Evolutionary conservation across 2,329 filamentous ascomycete genomes (phyloP).

Genomic region (Metarhizium album): DNA sequence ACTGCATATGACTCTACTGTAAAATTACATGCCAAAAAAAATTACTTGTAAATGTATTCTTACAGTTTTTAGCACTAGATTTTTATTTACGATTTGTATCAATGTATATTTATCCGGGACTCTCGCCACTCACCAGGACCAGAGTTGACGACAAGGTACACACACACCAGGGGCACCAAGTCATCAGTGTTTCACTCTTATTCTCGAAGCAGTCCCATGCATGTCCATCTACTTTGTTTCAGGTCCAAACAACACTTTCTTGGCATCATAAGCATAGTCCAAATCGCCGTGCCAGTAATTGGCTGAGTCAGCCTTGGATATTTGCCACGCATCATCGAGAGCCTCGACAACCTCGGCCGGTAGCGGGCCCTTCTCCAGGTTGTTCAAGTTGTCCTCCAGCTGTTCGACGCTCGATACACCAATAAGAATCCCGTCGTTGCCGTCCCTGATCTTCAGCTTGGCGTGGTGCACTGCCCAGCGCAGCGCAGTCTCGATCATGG

Average conservation of each 20-base stretch:
- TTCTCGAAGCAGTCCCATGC: neutral
- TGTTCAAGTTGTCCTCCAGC: slow-evolving; percentile 45
- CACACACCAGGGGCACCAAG: too few relatives aligned
- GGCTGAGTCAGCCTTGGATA: slow-evolving; percentile 47
- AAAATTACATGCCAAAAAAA: too few relatives aligned
- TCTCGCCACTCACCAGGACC: too few relatives aligned
- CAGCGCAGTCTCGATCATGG: slow-evolving; percentile 61
- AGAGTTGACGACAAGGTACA: too few relatives aligned
- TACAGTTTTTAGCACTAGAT: too few relatives aligned
- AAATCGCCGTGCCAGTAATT: slow-evolving; percentile 50
- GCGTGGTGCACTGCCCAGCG: slow-evolving; percentile 68
- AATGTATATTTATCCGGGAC: too few relatives aligned
- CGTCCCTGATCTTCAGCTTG: slow-evolving; percentile 37
- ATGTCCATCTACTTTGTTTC: slow-evolving; percentile 25
- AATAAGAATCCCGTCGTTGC: slow-evolving; percentile 49
- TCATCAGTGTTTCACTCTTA: too few relatives aligned
- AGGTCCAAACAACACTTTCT: slow-evolving; percentile 44
- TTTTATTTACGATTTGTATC: too few relatives aligned
- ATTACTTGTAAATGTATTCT: too few relatives aligned
- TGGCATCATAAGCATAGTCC: slow-evolving; percentile 56
- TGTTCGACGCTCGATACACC: slow-evolving; percentile 48
- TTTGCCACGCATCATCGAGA: slow-evolving; percentile 67
- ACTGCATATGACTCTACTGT: too few relatives aligned
- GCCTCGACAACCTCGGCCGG: slow-evolving; percentile 65
- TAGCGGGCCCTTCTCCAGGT: slow-evolving; percentile 58